Evolutionary conservation across 345 rosid genomes (phyloP), one percentile per base, ranked within the genome.

Genomic region (Tarenaya hassleriana): DNA sequence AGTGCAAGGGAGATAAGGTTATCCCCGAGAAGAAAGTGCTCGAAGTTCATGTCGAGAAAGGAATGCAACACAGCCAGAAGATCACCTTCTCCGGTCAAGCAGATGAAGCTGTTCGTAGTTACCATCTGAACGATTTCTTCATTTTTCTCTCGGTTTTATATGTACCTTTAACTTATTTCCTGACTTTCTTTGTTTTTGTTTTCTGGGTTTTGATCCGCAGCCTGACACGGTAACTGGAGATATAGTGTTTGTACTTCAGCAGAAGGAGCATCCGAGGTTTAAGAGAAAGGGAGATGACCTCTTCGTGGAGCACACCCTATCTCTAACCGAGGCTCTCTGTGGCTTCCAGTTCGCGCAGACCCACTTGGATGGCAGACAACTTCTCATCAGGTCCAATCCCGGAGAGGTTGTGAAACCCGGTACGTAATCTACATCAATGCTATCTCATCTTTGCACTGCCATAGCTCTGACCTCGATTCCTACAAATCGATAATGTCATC

Each of bases 331-430:
- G 67, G 94, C 98, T 34, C 73, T 92, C 2, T 92, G 96, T 50
- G 98, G 96, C 27, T 92, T 88, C 70, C 83, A 82, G 50, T 91
- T 88, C 27, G 88, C 52, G 1, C 55, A 84, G 58, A 77, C 81
- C 10, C 96, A 91, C 67, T 68, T 87, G 62, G 98, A 91, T 58
- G 73, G 78, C n/a, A 71, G 96, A 41, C 92, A 84, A 69, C 94
- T 91, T 19, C 90, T 91, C 20, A 79, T 91, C 64, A 91, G 87
- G 64, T 79, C 94, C 1, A 75, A 71, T 47, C 80, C 86, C 0
- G 90, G 96, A n/a, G 95, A 91, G 62, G 88, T 77, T 9, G 80
- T 88, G 44, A 84, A 88, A 62, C 98, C 95, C 33, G 90, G 96
- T 92, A 74, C 21, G 71, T 61, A 37, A 6, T 38, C 31, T 7